Evolutionary conservation across 306 rosid species (phyloP).

Genomic region (Acacia melanoxylon): DNA sequence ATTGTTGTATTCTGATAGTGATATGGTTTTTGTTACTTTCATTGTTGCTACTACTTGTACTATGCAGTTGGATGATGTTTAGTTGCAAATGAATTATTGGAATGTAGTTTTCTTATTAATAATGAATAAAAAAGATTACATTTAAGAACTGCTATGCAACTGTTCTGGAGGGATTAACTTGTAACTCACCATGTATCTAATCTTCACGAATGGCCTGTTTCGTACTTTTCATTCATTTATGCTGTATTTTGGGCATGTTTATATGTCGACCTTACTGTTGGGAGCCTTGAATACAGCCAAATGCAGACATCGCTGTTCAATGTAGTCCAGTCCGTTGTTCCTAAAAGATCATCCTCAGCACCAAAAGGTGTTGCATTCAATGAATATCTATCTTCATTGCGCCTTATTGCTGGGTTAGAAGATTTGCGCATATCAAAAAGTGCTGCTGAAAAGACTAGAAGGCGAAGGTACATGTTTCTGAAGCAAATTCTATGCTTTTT

Average conservation of each 20-base stretch:
- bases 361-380: constrained; percentile 49
- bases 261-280: constrained; percentile 11
- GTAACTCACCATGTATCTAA: neutral
- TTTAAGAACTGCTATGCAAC: neutral
- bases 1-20: neutral
- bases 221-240: neutral
- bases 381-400: constrained; percentile 76
- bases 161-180: neutral
- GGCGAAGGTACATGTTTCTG: constrained; percentile 55
- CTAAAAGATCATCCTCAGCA: constrained; percentile 48
- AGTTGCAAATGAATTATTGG: neutral
- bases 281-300: constrained; percentile 47
- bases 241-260: neutral
- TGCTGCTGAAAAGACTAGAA: constrained; percentile 36
- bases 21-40: neutral
- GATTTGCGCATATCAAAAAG: constrained; percentile 57
- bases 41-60: neutral
- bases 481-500: constrained; percentile 9
- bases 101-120: neutral
- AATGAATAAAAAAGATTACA: neutral
- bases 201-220: neutral
- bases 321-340: constrained; percentile 55
- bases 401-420: constrained; percentile 72
- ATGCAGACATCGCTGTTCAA: constrained; percentile 41
- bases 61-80: neutral